Evolutionary conservation across 768 basidiomycete species (phyloP).

Genomic region (Pulveroboletus sp.): DNA sequence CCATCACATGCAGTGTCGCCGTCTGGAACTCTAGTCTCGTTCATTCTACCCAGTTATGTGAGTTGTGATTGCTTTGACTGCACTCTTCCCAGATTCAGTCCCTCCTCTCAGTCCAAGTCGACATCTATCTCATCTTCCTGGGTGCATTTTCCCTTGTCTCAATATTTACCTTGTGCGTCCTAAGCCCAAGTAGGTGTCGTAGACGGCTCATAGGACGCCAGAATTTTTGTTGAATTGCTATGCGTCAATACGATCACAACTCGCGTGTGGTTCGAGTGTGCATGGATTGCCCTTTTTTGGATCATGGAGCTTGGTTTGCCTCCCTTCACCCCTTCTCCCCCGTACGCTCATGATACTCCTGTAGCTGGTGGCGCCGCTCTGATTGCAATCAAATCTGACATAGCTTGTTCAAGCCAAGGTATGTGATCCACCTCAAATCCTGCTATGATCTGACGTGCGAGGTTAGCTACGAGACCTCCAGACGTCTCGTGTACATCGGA

Average conservation of each 20-base stretch:
- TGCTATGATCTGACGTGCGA: background rate
- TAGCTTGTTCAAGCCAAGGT: constrained; percentile 35
- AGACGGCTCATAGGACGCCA: constrained; percentile 18
- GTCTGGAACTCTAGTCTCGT: constrained; percentile 65
- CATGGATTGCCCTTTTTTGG: constrained; percentile 57
- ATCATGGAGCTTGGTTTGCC: constrained; percentile 55
- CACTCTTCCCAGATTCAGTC: constrained; percentile 8
- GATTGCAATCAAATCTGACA: constrained; percentile 35
- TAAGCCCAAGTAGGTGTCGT: background rate
- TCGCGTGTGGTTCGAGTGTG: constrained; percentile 68
- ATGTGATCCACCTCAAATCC: background rate
- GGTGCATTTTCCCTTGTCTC: constrained; percentile 54
- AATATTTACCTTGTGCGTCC: constrained; percentile 55
- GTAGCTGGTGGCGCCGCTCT: constrained; percentile 52
- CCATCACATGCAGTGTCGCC: constrained; percentile 58
- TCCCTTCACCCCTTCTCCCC: background rate
- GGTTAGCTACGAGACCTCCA: background rate
- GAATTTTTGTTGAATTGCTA: constrained; percentile 56
- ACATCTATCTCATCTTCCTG: constrained; percentile 55
- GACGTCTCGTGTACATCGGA: constrained; percentile 44
- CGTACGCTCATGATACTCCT: constrained; percentile 4
- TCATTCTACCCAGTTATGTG: constrained; percentile 36
- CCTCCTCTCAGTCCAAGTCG: constrained; percentile 39
- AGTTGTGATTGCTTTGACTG: constrained; percentile 18
- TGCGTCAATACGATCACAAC: constrained; percentile 47